A percentile compares a stretch with the other conserved stretches of the same genome.
Conservation (phyloP, 306 rosid species). For the Calophaca sinica region DNA sequence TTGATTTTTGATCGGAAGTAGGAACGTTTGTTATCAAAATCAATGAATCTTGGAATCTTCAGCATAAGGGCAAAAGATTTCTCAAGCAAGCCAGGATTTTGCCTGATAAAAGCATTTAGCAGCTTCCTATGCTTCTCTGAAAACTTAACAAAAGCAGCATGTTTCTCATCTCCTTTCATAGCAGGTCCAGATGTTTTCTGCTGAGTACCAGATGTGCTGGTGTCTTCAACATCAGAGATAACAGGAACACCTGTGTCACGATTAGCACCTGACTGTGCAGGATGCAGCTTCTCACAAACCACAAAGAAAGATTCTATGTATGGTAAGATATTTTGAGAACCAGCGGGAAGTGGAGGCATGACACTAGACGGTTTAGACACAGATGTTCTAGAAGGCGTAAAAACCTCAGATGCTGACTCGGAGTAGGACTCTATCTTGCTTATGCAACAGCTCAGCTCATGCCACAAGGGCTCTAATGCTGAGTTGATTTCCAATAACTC, state of each 20-base stretch:
- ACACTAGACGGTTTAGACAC: conserved; percentile 76
- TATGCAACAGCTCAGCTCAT: conserved; percentile 88
- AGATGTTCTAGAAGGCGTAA: conserved; percentile 60
- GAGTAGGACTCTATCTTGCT: conserved; percentile 89
- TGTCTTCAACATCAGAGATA: conserved; percentile 78
- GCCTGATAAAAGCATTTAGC: conserved; percentile 91
- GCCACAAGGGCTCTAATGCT: conserved; percentile 94
- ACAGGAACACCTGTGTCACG: conserved; percentile 63
- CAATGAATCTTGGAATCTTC: conserved; percentile 90
- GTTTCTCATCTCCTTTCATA: conserved; percentile 78
- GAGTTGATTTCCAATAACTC: conserved; percentile 79
- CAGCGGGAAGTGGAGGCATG: conserved; percentile 84
- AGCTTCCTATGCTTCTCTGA: conserved; percentile 96
- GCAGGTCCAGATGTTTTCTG: conserved; percentile 66
- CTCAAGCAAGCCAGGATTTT: conserved; percentile 95
- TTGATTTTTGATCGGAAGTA: conserved; percentile 95
- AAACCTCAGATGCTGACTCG: conserved; percentile 68
- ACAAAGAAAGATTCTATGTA: conserved; percentile 96
- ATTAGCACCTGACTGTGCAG: conserved; percentile 74
- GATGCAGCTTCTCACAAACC: conserved; percentile 93
- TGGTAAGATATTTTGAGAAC: conserved; percentile 91
- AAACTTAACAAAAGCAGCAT: conserved; percentile 79
- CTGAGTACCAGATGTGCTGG: conserved; percentile 64
- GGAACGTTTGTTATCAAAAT: conserved; percentile 94
- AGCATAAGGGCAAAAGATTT: conserved; percentile 91